Evolutionary conservation across 345 rosid genomes (phyloP), one percentile per base, ranked within the genome.

Genomic region (Citrus unshiu): DNA sequence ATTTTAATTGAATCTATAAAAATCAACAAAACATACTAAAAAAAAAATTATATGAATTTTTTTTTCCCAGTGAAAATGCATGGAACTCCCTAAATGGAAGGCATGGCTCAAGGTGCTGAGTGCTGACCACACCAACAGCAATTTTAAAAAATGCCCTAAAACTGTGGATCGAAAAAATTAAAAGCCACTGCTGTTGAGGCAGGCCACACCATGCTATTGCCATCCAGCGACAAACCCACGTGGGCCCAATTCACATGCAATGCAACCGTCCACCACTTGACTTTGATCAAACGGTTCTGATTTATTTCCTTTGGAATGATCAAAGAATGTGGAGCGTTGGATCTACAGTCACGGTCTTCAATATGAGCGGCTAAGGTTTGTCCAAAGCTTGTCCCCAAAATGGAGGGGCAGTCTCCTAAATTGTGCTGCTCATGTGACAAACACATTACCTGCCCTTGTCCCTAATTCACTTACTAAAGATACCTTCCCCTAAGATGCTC

Each of bases 361-460:
- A 77, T 68, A 62, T 73, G 80, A 72, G 81, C 84, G 82, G 84
- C 81, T 74, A 56, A 54, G 67, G 54, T 37, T 78, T 89, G 93
- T 87, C 91, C 85, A 51, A 58, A 71, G 35, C 75, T 39, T 90
- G 90, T 88, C 91, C 84, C 88, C 79, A 24, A 16, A 64, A 18
- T 69, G 24, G 16, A 65, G 29, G 37, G 90, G 81, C 91, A 89
- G 7, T 30, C 24, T 19, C 68, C 78, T 85, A 34, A 25, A 69
- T 78, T 78, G 70, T 83, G 84, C 81, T 81, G 84, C 74, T 83
- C 85, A 60, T 73, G 78, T 71, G 77, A 81, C 86, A 67, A 65
- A 82, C 87, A 82, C 61, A 2, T 57, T 81, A 74, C 80, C 83
- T 84, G 83, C 83, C 78, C 29, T 18, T 72, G 60, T 68, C 66